Conservation (phyloP, 2,329 filamentous ascomycete species). For the Exophiala dermatitidis region DNA sequence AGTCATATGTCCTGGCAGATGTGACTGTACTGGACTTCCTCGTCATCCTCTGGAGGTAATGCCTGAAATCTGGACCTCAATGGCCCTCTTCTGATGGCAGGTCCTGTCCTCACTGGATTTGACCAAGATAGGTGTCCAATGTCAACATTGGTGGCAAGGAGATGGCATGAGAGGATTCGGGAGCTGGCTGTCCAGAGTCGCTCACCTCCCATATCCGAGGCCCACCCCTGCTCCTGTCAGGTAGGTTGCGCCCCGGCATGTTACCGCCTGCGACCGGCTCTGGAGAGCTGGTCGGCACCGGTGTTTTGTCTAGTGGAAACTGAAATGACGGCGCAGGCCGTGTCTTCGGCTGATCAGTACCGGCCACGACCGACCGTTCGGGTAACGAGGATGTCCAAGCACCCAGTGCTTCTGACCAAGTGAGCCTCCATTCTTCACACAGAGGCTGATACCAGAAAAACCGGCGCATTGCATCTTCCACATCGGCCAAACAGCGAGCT, state of each 20-base stretch:
- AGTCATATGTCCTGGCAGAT: too few relatives aligned
- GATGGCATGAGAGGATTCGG: background rate
- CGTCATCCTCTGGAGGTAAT: too few relatives aligned
- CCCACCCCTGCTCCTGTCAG: background rate
- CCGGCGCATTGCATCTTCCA: slow-evolving; percentile 11
- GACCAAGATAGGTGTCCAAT: slow-evolving; percentile 12
- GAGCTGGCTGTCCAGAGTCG: background rate
- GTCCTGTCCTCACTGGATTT: slow-evolving; percentile 2
- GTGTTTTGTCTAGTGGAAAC: background rate
- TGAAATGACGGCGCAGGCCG: background rate
- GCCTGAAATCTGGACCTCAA: too few relatives aligned
- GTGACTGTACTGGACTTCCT: too few relatives aligned
- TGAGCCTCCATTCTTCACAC: slow-evolving; percentile 1
- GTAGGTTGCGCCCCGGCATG: background rate
- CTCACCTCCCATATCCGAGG: background rate
- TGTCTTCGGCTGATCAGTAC: background rate
- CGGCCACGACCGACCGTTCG: background rate
- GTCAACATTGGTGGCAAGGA: slow-evolving; percentile 15
- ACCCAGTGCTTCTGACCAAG: slow-evolving; percentile 8
- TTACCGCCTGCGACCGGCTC: background rate
- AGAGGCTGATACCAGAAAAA: slow-evolving; percentile 17
- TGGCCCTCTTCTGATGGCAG: too few relatives aligned
- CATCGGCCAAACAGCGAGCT: slow-evolving; percentile 5
- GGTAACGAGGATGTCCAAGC: background rate
- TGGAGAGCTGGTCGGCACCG: background rate